A percentile compares a stretch with the other conserved stretches of the same genome.
These are phyloP conservation scores for Leishmania braziliensis DNA, from an alignment of 208 protist species.

Conservation along the genomic window DNA sequence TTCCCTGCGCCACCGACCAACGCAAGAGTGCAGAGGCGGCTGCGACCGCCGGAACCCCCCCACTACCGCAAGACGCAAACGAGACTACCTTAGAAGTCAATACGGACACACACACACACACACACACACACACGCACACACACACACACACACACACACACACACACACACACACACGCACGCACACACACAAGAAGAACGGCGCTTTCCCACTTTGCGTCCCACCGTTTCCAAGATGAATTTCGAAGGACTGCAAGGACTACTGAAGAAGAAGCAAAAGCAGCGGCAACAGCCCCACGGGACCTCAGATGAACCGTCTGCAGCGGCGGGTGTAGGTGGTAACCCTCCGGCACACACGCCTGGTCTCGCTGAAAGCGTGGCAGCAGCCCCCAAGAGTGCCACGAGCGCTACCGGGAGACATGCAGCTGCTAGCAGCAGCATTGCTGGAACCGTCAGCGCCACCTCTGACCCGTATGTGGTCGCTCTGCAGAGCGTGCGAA, in stretches of 20 bases:
- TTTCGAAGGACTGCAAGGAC: constrained; percentile 35
- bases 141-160: not conserved
- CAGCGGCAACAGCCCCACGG: not conserved
- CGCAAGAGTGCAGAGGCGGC: not conserved
- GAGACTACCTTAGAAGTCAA: not conserved
- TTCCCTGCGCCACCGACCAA: not conserved
- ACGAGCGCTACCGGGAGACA: not conserved
- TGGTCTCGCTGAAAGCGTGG: not conserved
- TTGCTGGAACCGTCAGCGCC: not conserved
- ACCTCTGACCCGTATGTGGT: constrained; percentile 26
- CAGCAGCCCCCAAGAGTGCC: not conserved
- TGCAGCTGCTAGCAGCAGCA: not conserved
- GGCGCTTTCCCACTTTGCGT: not conserved
- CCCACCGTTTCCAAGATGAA: constrained; percentile 16
- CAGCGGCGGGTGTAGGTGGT: not conserved
- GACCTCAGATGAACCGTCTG: not conserved
- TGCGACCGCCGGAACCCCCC: not conserved
- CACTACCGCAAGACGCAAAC: not conserved
- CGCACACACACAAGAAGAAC: not conserved
- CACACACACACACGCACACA: not conserved
- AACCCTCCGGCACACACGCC: not conserved
- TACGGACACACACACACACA: not conserved
- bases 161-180: not conserved
- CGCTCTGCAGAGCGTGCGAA: constrained; percentile 10
- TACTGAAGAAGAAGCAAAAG: constrained; percentile 42